Percentiles rank a stretch among this genome's conserved stretches.
Evolutionary conservation across 2,329 filamentous ascomycete genomes (phyloP).

Genomic region (Alternaria gansuensis): DNA sequence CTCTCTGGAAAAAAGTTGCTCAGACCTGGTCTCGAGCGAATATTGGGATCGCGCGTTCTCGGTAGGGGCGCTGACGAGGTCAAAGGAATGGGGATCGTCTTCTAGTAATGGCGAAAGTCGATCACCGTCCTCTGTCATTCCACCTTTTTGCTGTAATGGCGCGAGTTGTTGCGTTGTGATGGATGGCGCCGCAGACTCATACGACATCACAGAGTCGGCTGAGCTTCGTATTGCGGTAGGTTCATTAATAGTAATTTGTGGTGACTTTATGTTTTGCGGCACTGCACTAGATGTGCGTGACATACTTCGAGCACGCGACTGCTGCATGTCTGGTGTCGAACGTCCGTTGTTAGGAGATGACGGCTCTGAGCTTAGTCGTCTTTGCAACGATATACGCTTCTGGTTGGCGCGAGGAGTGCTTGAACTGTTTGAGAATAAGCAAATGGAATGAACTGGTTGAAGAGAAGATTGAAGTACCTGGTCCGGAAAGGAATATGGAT

Average conservation of each 20-base stretch:
- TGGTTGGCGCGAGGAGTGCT: constrained; percentile 33
- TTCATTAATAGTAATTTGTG: constrained; percentile 30
- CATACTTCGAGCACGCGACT: constrained; percentile 23
- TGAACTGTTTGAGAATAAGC: constrained; percentile 35
- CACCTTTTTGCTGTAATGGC: constrained; percentile 56
- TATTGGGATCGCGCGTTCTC: constrained; percentile 50
- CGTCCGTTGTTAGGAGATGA: constrained; percentile 25
- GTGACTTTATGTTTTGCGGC: constrained; percentile 18
- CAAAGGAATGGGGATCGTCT: constrained; percentile 64
- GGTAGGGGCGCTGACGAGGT: constrained; percentile 59
- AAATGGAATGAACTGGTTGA: background rate
- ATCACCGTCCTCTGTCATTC: constrained; percentile 53
- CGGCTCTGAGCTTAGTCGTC: constrained; percentile 30
- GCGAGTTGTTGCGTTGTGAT: constrained; percentile 47
- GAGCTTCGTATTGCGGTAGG: constrained; percentile 44
- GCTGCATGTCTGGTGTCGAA: constrained; percentile 28
- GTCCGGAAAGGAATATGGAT: constrained; percentile 52
- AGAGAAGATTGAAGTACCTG: constrained; percentile 36
- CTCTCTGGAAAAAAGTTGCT: constrained; percentile 70
- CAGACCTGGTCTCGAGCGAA: constrained; percentile 70
- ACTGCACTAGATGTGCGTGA: constrained; percentile 25
- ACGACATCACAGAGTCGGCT: constrained; percentile 49
- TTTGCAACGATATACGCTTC: constrained; percentile 31
- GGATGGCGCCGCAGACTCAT: constrained; percentile 48
- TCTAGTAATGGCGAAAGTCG: constrained; percentile 60